A percentile compares a stretch with the other conserved stretches of the same genome.
These are phyloP conservation scores for Ganoderma multipileum DNA, from an alignment of 1,284 basidiomycete species.

Conservation along the genomic window DNA sequence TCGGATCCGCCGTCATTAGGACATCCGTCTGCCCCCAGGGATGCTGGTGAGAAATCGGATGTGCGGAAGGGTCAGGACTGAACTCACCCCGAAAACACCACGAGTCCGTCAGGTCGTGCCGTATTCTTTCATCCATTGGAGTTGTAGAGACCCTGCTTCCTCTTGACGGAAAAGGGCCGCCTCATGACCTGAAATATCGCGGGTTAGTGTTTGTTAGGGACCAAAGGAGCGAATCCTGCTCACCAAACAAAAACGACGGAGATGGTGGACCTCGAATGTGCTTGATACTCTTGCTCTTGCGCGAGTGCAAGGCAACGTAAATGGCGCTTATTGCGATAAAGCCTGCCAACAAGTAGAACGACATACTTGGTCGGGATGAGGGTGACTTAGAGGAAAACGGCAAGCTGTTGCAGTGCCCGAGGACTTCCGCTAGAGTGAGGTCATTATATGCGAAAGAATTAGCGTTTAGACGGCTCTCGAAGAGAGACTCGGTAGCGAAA, in stretches of 20 bases:
- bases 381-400: background rate
- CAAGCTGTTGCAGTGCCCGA: background rate
- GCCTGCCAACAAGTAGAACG: background rate
- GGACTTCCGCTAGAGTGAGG: background rate
- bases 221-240: background rate
- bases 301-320: background rate
- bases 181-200: conserved; percentile 22
- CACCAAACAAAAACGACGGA: conserved; percentile 4
- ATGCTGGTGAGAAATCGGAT: background rate
- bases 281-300: background rate
- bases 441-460: background rate
- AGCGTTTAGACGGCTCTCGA: background rate
- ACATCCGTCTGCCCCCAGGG: conserved; percentile 5
- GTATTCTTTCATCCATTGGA: conserved; percentile 32
- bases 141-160: conserved; percentile 33
- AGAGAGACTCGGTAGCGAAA: background rate
- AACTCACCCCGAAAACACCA: conserved; percentile 28
- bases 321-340: background rate
- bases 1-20: conserved; percentile 28
- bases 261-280: conserved; percentile 9
- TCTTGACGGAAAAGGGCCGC: conserved; percentile 26
- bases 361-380: background rate
- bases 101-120: conserved; percentile 33
- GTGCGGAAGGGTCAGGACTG: no score
- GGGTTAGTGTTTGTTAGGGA: background rate